phyloP scores from a whole-genome alignment of 345 rosid species.

The Firmiana major region DNA sequence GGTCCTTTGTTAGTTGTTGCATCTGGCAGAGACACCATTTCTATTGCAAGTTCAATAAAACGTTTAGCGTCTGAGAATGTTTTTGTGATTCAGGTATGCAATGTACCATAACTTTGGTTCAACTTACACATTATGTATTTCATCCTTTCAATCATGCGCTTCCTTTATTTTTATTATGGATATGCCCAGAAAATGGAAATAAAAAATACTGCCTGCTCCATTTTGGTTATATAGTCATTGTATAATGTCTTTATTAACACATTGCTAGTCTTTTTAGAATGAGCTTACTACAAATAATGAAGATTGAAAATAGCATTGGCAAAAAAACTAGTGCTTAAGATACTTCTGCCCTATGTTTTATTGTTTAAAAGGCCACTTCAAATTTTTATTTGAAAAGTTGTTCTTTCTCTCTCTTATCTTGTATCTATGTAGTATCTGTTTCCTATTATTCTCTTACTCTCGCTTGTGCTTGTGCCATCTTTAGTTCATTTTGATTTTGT shows the following conservation, averaged over 20 bases:
- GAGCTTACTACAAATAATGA: neutral
- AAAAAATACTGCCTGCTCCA: neutral
- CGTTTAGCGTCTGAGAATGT: conserved; percentile 79
- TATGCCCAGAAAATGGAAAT: neutral
- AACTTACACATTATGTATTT: neutral
- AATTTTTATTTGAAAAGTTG: neutral
- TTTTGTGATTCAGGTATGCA: conserved; percentile 82
- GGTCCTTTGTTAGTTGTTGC: conserved; percentile 94
- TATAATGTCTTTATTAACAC: neutral
- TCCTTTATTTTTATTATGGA: neutral
- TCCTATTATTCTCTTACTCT: neutral
- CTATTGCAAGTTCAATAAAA: conserved; percentile 84
- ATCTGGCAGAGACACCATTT: conserved; percentile 89
- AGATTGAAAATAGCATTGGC: neutral
- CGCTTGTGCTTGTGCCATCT: neutral
- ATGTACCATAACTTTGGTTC: conserved; percentile 7
- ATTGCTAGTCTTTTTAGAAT: conserved; percentile 1
- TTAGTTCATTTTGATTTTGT: neutral
- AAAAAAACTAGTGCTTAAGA: neutral
- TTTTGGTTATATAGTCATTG: neutral
- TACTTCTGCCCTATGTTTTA: neutral
- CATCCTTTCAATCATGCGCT: neutral
- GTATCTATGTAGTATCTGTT: neutral
- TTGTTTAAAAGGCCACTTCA: neutral
- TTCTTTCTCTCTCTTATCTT: neutral